Base-by-base conservation (phyloP, 2,329 filamentous ascomycete species). In the Diplodia corticola region DNA sequence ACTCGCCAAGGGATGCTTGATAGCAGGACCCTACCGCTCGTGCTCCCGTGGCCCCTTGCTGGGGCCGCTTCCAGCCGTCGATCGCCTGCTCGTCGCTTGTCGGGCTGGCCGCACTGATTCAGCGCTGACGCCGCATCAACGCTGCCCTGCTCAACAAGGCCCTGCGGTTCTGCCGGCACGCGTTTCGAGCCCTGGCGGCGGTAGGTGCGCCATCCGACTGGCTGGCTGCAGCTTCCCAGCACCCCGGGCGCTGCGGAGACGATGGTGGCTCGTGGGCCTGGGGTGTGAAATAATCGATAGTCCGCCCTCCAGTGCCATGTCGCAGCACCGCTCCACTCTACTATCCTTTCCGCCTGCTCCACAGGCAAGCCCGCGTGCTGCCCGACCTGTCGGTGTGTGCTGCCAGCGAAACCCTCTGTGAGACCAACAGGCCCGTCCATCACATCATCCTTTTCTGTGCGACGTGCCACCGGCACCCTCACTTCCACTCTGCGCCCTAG, bases 401-500 rank as follows among this genome's bases (percentile, higher is more conserved):
- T 33, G 53, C 51, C 48, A 26, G 51, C 51, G 6, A 37, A 13
- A 37, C n/a, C 12, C 33, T 17, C 55, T 22, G 57, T 61, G 44
- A 35, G 26, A 61, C 57, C 40, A 26, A 33, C 57, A 49, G 37
- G 5, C 40, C 37, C n/a, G 40, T 20, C 57, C 55, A 30, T 35
- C 57, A 30, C 57, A 49, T 49, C 57, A 46, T 61, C 44, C 44
- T 35, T 61, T 30, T 33, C 10, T 44, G 57, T 61, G 57, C 57
- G 49, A 61, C 57, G 57, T 61, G 17, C 57, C 57, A 61, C 57
- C 26, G 40, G 13, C 57, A 59, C 57, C 57, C 57, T 61, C 57
- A 61, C 57, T 61, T 61, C 57, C 57, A 49, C 37, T 40, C 55
- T 40, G 30, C 55, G 55, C 55, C 55, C 55, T 40, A 59, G 20